phyloP scores from a whole-genome alignment of 2,329 filamentous ascomycete species.

The Orbilia brochopaga region DNA sequence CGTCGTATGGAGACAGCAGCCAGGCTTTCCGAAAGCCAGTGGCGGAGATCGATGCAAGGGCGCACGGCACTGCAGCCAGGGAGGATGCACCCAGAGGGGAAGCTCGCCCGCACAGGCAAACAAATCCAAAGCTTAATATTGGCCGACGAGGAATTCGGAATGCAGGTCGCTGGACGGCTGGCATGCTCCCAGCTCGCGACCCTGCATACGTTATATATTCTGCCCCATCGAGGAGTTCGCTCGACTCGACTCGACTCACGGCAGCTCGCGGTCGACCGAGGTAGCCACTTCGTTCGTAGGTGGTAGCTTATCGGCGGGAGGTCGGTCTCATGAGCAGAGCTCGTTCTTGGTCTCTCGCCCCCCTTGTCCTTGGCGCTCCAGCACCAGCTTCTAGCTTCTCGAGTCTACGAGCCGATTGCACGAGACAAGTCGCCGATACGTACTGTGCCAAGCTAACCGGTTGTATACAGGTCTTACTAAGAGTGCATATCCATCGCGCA shows the following conservation, averaged over 20 bases:
- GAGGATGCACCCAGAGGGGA: constrained; percentile 2
- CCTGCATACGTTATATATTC: constrained; percentile 6
- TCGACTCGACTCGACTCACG: neutral
- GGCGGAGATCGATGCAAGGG: neutral
- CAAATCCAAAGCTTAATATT: neutral
- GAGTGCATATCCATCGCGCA: too few relatives aligned
- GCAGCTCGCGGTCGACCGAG: neutral
- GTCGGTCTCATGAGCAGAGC: constrained; percentile 8
- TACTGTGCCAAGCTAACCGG: neutral
- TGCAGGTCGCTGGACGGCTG: neutral
- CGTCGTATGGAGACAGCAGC: neutral
- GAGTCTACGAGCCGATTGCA: neutral
- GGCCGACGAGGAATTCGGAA: neutral
- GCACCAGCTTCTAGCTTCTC: neutral
- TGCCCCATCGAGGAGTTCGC: neutral
- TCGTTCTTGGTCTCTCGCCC: neutral
- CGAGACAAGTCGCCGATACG: neutral
- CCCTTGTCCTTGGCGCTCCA: neutral
- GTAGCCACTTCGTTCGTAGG: too few relatives aligned
- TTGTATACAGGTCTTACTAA: too few relatives aligned
- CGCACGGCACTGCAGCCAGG: neutral
- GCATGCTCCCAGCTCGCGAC: neutral
- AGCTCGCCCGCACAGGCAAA: constrained; percentile 4
- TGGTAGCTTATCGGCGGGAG: neutral
- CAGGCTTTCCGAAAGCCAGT: neutral